phyloP scores from a whole-genome alignment of 805 yeast genomes.

The Sugiyamaella valdiviana region DNA sequence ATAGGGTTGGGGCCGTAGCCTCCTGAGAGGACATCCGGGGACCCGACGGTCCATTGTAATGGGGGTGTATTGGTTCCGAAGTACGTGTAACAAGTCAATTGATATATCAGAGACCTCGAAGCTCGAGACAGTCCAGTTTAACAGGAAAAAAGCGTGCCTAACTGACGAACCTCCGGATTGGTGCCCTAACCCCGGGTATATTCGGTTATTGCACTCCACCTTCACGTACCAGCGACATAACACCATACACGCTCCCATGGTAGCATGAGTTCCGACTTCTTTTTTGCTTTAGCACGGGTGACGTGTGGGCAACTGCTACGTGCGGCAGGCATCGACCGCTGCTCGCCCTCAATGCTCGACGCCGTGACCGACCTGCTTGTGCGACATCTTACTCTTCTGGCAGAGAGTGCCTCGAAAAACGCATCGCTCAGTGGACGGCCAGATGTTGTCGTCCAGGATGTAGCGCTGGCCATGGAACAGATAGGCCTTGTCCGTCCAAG shows the following conservation, averaged over 20 bases:
- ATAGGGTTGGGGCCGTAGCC: not conserved
- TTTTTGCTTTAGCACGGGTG: constrained; percentile 42
- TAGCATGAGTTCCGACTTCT: constrained; percentile 36
- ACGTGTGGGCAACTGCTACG: constrained; percentile 55
- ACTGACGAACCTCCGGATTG: too few species aligned
- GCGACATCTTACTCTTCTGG: constrained; percentile 52
- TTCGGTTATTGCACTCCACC: not conserved
- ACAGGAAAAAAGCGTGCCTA: too few species aligned
- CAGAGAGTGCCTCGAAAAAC: constrained; percentile 44
- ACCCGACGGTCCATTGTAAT: too few species aligned
- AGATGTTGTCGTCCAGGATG: constrained; percentile 54
- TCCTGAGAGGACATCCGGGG: too few species aligned
- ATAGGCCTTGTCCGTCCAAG: constrained; percentile 58
- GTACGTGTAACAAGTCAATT: too few species aligned
- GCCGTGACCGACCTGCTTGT: constrained; percentile 71
- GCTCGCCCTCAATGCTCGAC: constrained; percentile 65
- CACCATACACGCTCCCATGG: not conserved
- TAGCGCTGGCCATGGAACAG: constrained; percentile 62
- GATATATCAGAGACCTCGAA: too few species aligned
- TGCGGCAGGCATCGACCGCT: constrained; percentile 77
- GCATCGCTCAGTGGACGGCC: constrained; percentile 44
- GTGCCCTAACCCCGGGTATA: too few species aligned
- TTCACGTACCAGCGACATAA: not conserved
- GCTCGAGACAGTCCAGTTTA: too few species aligned
- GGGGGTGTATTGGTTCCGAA: too few species aligned